Percentiles rank a stretch among this genome's conserved stretches.
Evolutionary conservation across 306 rosid genomes (phyloP).

Genomic region (Fragaria ananassa): DNA sequence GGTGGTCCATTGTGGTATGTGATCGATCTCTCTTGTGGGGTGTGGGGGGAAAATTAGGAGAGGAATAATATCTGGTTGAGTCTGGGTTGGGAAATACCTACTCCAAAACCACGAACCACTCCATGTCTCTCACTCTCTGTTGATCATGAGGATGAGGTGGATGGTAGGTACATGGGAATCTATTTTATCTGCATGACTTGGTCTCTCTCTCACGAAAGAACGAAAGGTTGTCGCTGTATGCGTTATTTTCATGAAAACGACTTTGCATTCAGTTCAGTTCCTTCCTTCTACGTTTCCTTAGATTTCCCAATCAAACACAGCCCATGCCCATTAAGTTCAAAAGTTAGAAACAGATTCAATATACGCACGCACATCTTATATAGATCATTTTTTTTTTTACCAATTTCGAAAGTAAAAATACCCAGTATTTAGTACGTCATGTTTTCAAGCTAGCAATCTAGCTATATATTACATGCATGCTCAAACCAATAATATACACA

Average conservation of each 20-base stretch:
- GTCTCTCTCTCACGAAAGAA: slow-evolving; percentile 6
- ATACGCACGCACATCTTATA: background rate
- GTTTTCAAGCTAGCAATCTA: background rate
- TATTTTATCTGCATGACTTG: slow-evolving; percentile 21
- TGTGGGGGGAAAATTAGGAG: slow-evolving; percentile 33
- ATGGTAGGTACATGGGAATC: slow-evolving; percentile 51
- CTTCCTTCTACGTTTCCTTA: slow-evolving; percentile 10
- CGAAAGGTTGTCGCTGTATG: slow-evolving; percentile 14
- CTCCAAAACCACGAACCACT: slow-evolving; percentile 51
- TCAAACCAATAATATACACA: background rate
- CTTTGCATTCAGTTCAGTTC: background rate
- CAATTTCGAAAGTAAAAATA: background rate
- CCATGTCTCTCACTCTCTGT: slow-evolving; percentile 39
- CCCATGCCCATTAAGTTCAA: slow-evolving; percentile 23
- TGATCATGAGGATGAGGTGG: slow-evolving; percentile 20
- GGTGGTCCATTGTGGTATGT: slow-evolving; percentile 42
- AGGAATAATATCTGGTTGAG: slow-evolving; percentile 42
- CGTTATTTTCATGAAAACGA: slow-evolving; percentile 30
- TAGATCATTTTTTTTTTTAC: background rate
- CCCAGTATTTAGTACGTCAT: background rate
- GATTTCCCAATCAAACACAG: background rate
- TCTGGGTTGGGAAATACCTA: slow-evolving; percentile 55
- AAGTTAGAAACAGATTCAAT: slow-evolving; percentile 11
- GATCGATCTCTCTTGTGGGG: slow-evolving; percentile 10
- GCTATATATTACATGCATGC: background rate